Base-by-base conservation (phyloP, 2,329 filamentous ascomycete species). In the Ophiostoma himal-ulmi region DNA sequence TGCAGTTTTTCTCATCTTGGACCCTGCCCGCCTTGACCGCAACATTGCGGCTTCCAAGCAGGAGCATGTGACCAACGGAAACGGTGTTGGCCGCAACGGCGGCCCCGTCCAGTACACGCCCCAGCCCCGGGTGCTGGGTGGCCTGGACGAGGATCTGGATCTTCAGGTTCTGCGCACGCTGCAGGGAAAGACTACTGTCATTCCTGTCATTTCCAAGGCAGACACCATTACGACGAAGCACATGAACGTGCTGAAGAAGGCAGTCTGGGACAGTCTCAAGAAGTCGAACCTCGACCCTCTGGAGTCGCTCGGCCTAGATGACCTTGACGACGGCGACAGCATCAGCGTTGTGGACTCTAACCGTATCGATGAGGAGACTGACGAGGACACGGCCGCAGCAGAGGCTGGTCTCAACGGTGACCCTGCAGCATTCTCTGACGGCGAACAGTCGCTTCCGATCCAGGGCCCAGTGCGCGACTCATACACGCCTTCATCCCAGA, bases 161-260 rank as follows among this genome's bases (percentile, higher is more conserved):
- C 82, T 99, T 34, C 93, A 97, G 77, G 91, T 97, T 71, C 84
- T 99, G 76, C 91, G 91, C 67, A 91, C 91, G 20, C 86, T 99
- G 37, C 90, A 96, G 78, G 91, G 92, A 76, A 97, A 97, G 84
- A 98, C 95, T 0, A 96, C 93, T 0, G 93, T 98, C 71, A 92
- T 99, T 66, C 95, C 95, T 0, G 89, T 99, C 71, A 94, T 99
- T 77, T 91, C 93, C 78, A 99, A 99, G 81, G 94, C 95, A 54
- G 95, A 99, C 78, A 97, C 94, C 17, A 91, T 98, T 75, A 98
- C 95, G n/a, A 89, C 91, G 0, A 91, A 91, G 69, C 95, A 99
- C 80, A 98, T 98, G 95, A 84, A 87, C 65, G 89, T 92, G 76
- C 86, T 99, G 74, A 97, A 97, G 83, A 93, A 90, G 80, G 89